Conservation (phyloP, 2,329 filamentous ascomycete genomes). For the Zymoseptoria brevis region DNA sequence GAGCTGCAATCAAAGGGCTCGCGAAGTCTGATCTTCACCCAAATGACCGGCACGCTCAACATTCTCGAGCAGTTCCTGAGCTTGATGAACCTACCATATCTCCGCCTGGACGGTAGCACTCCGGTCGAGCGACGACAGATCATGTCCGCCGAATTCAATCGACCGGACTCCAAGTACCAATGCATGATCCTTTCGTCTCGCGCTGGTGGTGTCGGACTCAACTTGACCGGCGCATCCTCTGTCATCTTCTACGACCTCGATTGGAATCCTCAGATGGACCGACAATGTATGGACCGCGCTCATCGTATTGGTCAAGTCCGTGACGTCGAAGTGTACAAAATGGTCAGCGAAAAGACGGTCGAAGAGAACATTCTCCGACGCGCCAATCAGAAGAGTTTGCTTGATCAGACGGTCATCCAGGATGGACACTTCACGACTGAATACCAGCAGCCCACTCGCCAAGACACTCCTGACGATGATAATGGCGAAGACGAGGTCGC, state of each 20-base stretch:
- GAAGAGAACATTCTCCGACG: slow-evolving; percentile 97
- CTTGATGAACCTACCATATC: slow-evolving; percentile 93
- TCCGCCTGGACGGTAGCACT: slow-evolving; percentile 91
- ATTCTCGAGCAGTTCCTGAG: slow-evolving; percentile 97
- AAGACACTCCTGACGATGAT: slow-evolving; percentile 57
- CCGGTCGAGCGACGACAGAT: slow-evolving; percentile 94
- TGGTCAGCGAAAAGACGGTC: slow-evolving; percentile 61
- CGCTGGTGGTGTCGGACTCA: slow-evolving; percentile 91
- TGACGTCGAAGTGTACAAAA: slow-evolving; percentile 91
- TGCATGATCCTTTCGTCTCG: slow-evolving; percentile 93
- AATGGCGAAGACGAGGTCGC: slow-evolving; percentile 63
- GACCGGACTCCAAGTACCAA: slow-evolving; percentile 76
- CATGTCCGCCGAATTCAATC: slow-evolving; percentile 90
- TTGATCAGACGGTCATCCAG: slow-evolving; percentile 97
- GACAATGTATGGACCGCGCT: slow-evolving; percentile 94
- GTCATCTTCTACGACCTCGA: slow-evolving; percentile 99
- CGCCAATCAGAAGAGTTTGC: slow-evolving; percentile 92
- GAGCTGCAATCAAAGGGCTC: slow-evolving; percentile 83
- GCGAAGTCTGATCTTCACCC: slow-evolving; percentile 93
- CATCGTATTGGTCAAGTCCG: slow-evolving; percentile 96
- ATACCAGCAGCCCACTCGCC: slow-evolving; percentile 41
- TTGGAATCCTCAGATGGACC: slow-evolving; percentile 99
- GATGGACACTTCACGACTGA: slow-evolving; percentile 97
- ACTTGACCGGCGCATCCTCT: slow-evolving; percentile 90
- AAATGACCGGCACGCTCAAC: slow-evolving; percentile 98